These are phyloP conservation scores for Xylaria intraflava DNA, from an alignment of 495 filamentous ascomycete species.

Conservation along the genomic window DNA sequence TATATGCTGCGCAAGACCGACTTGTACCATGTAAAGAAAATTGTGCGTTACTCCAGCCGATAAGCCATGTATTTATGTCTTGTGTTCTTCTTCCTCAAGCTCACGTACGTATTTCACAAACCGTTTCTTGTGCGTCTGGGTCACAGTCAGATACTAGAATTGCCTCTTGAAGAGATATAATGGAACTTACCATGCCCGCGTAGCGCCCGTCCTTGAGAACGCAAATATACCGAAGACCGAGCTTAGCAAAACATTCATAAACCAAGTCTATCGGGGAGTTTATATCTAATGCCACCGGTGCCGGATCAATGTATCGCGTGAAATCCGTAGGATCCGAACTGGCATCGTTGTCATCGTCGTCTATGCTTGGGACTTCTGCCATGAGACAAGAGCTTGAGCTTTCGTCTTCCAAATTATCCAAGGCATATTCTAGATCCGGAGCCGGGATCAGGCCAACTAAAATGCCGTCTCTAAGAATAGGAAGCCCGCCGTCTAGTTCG, in stretches of 20 bases:
- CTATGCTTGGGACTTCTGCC: conserved; percentile 52
- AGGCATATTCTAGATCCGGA: conserved; percentile 87
- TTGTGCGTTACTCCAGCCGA: background rate
- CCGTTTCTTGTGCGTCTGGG: conserved; percentile 82
- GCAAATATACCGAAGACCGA: conserved; percentile 89
- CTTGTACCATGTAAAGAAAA: too few relatives aligned
- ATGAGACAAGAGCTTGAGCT: conserved; percentile 72
- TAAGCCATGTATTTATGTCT: conserved; percentile 6
- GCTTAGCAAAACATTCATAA: conserved; percentile 93
- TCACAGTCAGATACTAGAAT: conserved; percentile 1
- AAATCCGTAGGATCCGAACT: conserved; percentile 72
- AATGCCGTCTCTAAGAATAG: conserved; percentile 71
- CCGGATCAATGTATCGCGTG: conserved; percentile 83
- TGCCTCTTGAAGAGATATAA: background rate
- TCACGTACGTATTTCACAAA: conserved; percentile 94
- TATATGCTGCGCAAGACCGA: too few relatives aligned
- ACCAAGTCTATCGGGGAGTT: conserved; percentile 90
- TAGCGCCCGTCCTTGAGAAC: conserved; percentile 77
- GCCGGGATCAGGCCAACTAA: conserved; percentile 88
- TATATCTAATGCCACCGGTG: conserved; percentile 82
- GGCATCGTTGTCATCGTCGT: conserved; percentile 54
- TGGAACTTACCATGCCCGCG: conserved; percentile 67
- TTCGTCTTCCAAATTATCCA: conserved; percentile 75
- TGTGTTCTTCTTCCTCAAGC: conserved; percentile 54
- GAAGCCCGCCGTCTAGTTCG: conserved; percentile 86